A percentile compares a stretch with the other conserved stretches of the same genome.
These are phyloP conservation scores for Phytophthora quininea DNA, from an alignment of 352 stramenopile genomes.

Conservation along the genomic window DNA sequence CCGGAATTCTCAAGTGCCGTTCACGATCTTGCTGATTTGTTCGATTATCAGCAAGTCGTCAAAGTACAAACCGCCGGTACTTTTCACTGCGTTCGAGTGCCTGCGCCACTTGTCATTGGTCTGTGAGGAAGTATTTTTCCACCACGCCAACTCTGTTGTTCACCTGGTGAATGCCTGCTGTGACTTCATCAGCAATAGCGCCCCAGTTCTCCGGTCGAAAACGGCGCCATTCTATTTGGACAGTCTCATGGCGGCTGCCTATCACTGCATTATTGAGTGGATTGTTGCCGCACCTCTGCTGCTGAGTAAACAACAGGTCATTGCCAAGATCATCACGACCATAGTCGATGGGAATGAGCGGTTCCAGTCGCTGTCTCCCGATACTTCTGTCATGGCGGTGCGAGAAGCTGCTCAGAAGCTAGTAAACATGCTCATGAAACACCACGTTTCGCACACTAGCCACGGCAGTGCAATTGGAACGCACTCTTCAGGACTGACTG, in stretches of 20 bases:
- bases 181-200: constrained; percentile 85
- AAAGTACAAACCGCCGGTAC: constrained; percentile 82
- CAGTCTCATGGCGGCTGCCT: constrained; percentile 79
- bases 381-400: constrained; percentile 55
- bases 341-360: constrained; percentile 82
- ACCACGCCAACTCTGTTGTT: constrained; percentile 79
- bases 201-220: constrained; percentile 73
- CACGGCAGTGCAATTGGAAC: constrained; percentile 43
- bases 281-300: constrained; percentile 77
- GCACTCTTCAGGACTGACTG: constrained; percentile 57
- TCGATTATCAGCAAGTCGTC: constrained; percentile 83
- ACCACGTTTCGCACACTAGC: constrained; percentile 74
- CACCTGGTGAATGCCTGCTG: constrained; percentile 86
- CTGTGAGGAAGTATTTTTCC: constrained; percentile 74
- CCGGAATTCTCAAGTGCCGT: constrained; percentile 83
- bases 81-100: constrained; percentile 89
- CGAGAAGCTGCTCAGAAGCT: constrained; percentile 81
- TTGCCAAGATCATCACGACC: constrained; percentile 81
- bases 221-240: constrained; percentile 84
- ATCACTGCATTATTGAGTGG: constrained; percentile 87
- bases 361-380: constrained; percentile 65
- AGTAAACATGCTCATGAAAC: constrained; percentile 89
- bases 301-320: constrained; percentile 75
- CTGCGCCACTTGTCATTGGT: constrained; percentile 83
- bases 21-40: constrained; percentile 86